phyloP scores from a whole-genome alignment of 225 moss, liverwort and hornwort genomes.

The Asterella californica region DNA sequence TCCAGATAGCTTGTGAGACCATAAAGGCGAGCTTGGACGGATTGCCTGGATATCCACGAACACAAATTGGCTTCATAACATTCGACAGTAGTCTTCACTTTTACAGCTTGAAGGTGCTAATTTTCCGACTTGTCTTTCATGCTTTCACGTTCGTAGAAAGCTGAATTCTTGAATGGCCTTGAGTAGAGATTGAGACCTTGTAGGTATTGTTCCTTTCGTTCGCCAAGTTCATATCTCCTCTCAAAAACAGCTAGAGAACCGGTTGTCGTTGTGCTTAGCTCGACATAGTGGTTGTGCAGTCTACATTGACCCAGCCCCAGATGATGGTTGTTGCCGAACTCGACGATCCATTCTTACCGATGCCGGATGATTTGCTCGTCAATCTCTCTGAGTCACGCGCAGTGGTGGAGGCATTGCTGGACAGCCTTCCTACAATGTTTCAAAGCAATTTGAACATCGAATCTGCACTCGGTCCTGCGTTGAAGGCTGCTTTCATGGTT shows the following conservation, averaged over 20 bases:
- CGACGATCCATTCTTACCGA: slow-evolving; percentile 93
- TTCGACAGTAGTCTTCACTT: slow-evolving; percentile 94
- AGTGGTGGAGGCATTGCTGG: slow-evolving; percentile 88
- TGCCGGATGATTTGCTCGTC: slow-evolving; percentile 96
- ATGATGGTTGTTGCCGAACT: slow-evolving; percentile 99
- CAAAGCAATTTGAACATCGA: slow-evolving; percentile 82
- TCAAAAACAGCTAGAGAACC: neutral
- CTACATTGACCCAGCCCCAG: slow-evolving; percentile 95
- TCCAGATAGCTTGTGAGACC: slow-evolving; percentile 83
- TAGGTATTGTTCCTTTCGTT: neutral
- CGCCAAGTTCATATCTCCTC: neutral
- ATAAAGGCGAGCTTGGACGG: slow-evolving; percentile 82
- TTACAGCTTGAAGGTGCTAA: slow-evolving; percentile 79
- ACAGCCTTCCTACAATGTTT: slow-evolving; percentile 90
- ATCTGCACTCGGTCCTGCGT: slow-evolving; percentile 90
- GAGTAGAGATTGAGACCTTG: neutral
- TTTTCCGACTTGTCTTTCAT: neutral
- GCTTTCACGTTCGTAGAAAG: neutral
- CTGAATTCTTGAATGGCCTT: neutral
- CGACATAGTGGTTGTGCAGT: slow-evolving; percentile 46
- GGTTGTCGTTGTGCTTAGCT: neutral
- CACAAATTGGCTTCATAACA: slow-evolving; percentile 91
- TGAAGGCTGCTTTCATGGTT: slow-evolving; percentile 84
- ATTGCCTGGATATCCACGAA: slow-evolving; percentile 80
- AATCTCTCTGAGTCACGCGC: slow-evolving; percentile 88